phyloP scores from a whole-genome alignment of 352 stramenopile species.

The Pythium periplocum region DNA sequence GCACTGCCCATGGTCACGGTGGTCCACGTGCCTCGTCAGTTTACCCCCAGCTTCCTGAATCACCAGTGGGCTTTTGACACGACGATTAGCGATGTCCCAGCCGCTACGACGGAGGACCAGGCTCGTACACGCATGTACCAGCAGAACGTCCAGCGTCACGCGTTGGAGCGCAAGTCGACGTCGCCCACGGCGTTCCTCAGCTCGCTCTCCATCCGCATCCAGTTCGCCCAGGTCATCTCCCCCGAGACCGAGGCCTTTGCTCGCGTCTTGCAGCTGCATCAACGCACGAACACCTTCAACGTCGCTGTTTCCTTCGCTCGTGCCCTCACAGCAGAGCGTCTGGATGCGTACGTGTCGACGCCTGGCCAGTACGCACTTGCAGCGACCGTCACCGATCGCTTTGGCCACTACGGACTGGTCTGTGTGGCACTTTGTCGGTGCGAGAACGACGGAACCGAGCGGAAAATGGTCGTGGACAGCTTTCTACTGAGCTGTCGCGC shows the following conservation, averaged over 20 bases:
- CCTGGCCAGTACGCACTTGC: slow-evolving; percentile 26
- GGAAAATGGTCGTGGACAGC: slow-evolving; percentile 27
- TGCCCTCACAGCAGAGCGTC: slow-evolving; percentile 20
- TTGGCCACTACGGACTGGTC: slow-evolving; percentile 73
- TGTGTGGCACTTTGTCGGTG: slow-evolving; percentile 33
- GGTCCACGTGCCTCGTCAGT: slow-evolving; percentile 36
- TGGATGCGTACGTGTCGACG: slow-evolving; percentile 24
- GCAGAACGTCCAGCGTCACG: slow-evolving; percentile 37
- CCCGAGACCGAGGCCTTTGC: slow-evolving; percentile 12
- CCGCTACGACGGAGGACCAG: slow-evolving; percentile 30
- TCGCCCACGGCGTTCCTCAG: slow-evolving; percentile 58
- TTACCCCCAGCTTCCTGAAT: slow-evolving; percentile 27
- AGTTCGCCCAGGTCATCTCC: slow-evolving; percentile 38
- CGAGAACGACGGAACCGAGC: not conserved
- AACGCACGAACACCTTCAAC: slow-evolving; percentile 75
- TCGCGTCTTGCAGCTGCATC: slow-evolving; percentile 55
- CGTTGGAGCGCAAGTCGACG: slow-evolving; percentile 22
- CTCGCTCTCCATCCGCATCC: slow-evolving; percentile 61
- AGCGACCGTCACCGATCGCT: slow-evolving; percentile 63
- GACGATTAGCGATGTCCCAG: slow-evolving; percentile 9
- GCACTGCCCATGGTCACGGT: slow-evolving; percentile 43
- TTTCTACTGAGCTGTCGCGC: slow-evolving; percentile 70
- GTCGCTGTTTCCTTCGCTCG: slow-evolving; percentile 49
- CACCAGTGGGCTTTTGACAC: slow-evolving; percentile 54
- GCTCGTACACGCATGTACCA: slow-evolving; percentile 53